Percentiles rank a stretch among this genome's conserved stretches.
phyloP scores from a whole-genome alignment of 2,329 filamentous ascomycete genomes.

The Albifimbria verrucaria region DNA sequence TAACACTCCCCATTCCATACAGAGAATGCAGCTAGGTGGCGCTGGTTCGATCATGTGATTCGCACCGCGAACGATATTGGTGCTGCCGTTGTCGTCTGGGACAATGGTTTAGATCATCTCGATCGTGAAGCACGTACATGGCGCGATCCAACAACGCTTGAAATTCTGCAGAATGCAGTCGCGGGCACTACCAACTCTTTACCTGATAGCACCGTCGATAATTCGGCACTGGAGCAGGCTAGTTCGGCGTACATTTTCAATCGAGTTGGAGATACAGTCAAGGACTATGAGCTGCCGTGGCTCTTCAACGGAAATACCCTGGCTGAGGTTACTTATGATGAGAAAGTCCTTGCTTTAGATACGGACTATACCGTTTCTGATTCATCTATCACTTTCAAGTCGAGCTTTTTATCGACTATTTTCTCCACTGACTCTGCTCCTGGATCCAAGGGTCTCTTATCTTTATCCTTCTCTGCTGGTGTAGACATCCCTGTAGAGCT shows the following conservation, averaged over 20 bases:
- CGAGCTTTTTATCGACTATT: slow-evolving; percentile 42
- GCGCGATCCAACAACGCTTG: slow-evolving; percentile 46
- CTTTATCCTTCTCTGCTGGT: slow-evolving; percentile 49
- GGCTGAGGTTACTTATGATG: slow-evolving; percentile 21
- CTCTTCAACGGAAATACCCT: slow-evolving; percentile 49
- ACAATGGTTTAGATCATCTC: slow-evolving; percentile 55
- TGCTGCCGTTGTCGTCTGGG: slow-evolving; percentile 53
- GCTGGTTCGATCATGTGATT: slow-evolving; percentile 53
- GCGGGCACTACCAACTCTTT: slow-evolving; percentile 43
- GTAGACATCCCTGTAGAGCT: slow-evolving; percentile 43
- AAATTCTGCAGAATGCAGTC: slow-evolving; percentile 43
- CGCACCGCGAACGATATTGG: slow-evolving; percentile 45
- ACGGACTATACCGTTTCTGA: slow-evolving; percentile 46
- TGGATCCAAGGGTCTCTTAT: slow-evolving; percentile 48
- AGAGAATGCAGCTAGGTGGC: slow-evolving; percentile 55
- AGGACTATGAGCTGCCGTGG: slow-evolving; percentile 43
- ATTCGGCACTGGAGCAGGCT: slow-evolving; percentile 37
- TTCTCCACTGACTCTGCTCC: slow-evolving; percentile 36
- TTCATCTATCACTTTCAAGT: slow-evolving; percentile 42
- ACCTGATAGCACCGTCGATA: slow-evolving; percentile 49
- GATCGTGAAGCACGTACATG: slow-evolving; percentile 45
- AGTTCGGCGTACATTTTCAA: slow-evolving; percentile 56
- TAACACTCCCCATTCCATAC: slow-evolving; percentile 46
- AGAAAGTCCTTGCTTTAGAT: slow-evolving; percentile 27
- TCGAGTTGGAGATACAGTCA: slow-evolving; percentile 39